Evolutionary conservation across 305 asterid species (phyloP).

Genomic region (Withania somnifera): DNA sequence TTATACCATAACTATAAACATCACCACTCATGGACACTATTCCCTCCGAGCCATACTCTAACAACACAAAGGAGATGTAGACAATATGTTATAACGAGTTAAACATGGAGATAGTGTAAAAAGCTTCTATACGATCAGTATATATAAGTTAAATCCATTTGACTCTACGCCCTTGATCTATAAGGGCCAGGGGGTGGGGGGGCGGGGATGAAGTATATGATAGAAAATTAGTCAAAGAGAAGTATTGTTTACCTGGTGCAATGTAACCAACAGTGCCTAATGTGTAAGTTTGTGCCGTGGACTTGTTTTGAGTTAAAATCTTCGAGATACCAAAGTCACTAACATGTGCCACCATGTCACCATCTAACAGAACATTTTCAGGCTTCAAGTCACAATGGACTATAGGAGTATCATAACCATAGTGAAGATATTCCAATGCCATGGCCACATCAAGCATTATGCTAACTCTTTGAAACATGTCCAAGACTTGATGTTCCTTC

Average conservation of each 20-base stretch:
- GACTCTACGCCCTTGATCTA: no score
- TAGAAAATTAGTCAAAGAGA: background rate
- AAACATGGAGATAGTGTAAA: background rate
- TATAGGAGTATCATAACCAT: conserved; percentile 8
- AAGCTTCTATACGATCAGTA: background rate
- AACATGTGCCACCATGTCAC: conserved; percentile 39
- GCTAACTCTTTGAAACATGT: conserved; percentile 1
- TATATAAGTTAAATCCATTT: background rate
- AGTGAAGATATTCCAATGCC: conserved; percentile 51
- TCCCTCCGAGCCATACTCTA: conserved; percentile 24
- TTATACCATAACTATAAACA: conserved; percentile 19
- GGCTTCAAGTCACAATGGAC: conserved; percentile 5
- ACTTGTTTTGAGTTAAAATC: background rate
- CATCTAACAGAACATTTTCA: conserved; percentile 28
- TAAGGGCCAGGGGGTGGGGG: no score
- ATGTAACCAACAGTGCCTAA: background rate
- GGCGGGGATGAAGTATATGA: background rate
- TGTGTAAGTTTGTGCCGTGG: background rate
- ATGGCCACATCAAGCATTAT: conserved; percentile 38
- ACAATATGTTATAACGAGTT: background rate
- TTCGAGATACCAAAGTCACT: conserved; percentile 5
- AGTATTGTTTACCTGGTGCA: background rate
- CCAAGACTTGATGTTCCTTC: conserved; percentile 11
- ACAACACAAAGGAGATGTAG: background rate
- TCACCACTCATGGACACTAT: conserved; percentile 16